Percentiles rank a stretch among this genome's conserved stretches.
These are phyloP conservation scores for Malassezia restricta DNA, from an alignment of 1,284 basidiomycete species.

Conservation along the genomic window DNA sequence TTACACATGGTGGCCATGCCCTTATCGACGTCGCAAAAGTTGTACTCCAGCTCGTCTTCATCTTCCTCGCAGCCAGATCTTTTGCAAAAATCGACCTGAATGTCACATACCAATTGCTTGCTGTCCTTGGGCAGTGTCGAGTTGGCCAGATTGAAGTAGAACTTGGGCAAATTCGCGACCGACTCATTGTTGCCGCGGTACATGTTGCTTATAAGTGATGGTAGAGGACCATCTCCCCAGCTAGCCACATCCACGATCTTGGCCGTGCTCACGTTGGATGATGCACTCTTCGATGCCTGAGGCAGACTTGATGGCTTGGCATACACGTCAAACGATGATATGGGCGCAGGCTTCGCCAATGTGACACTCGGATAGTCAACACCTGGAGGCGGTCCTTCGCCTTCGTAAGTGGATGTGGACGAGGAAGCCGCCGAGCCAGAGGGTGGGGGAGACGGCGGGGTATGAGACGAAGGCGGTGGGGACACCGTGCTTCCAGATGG, in stretches of 20 bases:
- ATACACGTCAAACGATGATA: slow-evolving; percentile 2
- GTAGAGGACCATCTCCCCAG: slow-evolving; percentile 3
- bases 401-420: background rate
- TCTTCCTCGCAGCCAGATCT: slow-evolving; percentile 27
- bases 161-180: slow-evolving; percentile 11
- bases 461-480: background rate
- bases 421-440: background rate
- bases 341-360: background rate
- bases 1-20: slow-evolving; percentile 30
- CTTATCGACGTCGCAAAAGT: slow-evolving; percentile 37
- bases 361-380: slow-evolving; percentile 4
- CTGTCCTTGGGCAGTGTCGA: background rate
- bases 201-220: slow-evolving; percentile 6
- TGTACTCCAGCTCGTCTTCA: slow-evolving; percentile 22
- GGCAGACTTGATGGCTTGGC: background rate
- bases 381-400: background rate
- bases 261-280: slow-evolving; percentile 4
- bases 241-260: background rate
- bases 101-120: slow-evolving; percentile 21
- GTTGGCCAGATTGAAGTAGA: slow-evolving; percentile 19
- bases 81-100: slow-evolving; percentile 33
- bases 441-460: background rate
- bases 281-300: background rate
- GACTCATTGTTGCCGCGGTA: slow-evolving; percentile 12
- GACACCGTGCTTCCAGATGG: background rate